Evolutionary conservation across 2,329 filamentous ascomycete species (phyloP), one percentile per base, ranked within the genome.

Genomic region (Aureobasidium sp.): DNA sequence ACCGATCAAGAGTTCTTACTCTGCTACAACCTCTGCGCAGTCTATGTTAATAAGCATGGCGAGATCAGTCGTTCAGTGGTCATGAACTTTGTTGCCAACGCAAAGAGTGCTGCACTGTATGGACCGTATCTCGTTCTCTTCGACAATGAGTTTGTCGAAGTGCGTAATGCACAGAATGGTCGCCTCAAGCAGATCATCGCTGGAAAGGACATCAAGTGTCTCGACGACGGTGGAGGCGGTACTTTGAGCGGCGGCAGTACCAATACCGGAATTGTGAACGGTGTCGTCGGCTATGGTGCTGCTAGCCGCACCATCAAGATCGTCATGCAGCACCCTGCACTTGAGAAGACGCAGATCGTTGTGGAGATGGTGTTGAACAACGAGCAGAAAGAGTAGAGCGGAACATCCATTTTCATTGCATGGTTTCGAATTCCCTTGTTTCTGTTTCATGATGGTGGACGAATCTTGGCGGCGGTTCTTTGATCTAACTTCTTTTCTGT

Each of bases 41-140:
- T 99, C 9, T 99, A 97, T 70, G 89, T 97, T 71, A 95, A 99
- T 79, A 97, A 97, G 76, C 91, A 97, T 74, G 94, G 94, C 67
- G 94, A 99, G 64, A 91, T 99, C 31, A 93, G 87, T 42, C 88
- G 95, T 49, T 91, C 88, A 31, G 90, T 97, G 63, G 92, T 97
- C 70, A 96, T 99, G 91, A 91, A 97, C 72, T 99, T 97, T 73
- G 94, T 96, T n/a, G 94, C 94, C 67, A 93, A 88, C 70, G 94
- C 94, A 1, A 87, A 88, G 65, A 85, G 86, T 14, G 92, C 92
- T 1, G 94, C 91, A 64, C 87, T 97, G 77, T 95, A 91, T 68
- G 92, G 91, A 1, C 88, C 91, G 62, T 97, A 96, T 73, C 83
- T 99, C 5, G 80, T 99, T 8, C 84, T 99, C 5, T 96, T 97